A percentile compares a stretch with the other conserved stretches of the same genome.
Evolutionary conservation across 768 basidiomycete species (phyloP).

Genomic region (Auricularia sp.): DNA sequence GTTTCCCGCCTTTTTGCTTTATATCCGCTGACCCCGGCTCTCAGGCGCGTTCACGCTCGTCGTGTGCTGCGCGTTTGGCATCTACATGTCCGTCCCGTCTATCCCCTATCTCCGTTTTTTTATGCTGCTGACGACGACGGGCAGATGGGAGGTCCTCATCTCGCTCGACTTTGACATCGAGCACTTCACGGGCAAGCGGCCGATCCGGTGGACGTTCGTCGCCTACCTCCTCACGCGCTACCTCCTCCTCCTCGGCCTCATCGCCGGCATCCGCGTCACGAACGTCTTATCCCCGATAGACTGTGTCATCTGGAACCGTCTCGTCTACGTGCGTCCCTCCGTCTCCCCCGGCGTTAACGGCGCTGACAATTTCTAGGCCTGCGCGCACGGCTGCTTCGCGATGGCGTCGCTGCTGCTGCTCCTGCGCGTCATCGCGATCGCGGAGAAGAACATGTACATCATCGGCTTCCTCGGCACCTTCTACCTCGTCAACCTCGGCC

Average conservation of each 20-base stretch:
- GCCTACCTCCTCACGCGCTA: not conserved
- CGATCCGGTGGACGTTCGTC: constrained; percentile 21
- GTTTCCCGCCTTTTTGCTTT: not conserved
- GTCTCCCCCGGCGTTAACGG: not conserved
- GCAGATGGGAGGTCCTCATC: not conserved
- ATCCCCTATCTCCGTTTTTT: not conserved
- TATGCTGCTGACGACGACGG: no score
- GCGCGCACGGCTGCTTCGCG: not conserved
- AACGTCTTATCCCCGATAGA: constrained; percentile 61
- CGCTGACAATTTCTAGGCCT: not conserved
- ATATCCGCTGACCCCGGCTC: not conserved
- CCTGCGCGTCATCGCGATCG: not conserved
- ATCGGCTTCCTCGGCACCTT: not conserved
- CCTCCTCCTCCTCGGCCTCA: not conserved
- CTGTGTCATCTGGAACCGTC: constrained; percentile 19
- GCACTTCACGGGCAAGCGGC: constrained; percentile 50
- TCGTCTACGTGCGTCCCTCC: not conserved
- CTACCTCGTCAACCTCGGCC: not conserved
- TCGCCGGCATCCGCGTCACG: constrained; percentile 29
- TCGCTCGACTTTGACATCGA: constrained; percentile 23
- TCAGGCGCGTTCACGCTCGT: not conserved
- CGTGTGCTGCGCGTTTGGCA: not conserved
- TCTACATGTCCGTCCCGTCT: not conserved
- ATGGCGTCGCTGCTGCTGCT: not conserved
- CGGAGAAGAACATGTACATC: not conserved